Conservation (phyloP, 2,329 filamentous ascomycete genomes). For the Aspergillus spinulosporus region DNA sequence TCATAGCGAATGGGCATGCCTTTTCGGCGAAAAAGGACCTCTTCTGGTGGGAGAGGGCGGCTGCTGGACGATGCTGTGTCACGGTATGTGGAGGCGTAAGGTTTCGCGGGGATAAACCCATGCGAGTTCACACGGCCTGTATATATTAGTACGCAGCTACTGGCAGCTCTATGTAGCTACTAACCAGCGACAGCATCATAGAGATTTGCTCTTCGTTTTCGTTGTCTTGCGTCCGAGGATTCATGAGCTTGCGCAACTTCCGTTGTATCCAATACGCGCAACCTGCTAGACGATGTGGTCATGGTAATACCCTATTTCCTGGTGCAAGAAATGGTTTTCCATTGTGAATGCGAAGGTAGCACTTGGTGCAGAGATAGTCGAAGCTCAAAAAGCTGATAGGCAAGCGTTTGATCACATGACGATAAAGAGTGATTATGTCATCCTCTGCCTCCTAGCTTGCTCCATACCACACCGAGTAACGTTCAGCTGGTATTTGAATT, state of each 20-base stretch:
- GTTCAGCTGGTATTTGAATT: too few relatives aligned
- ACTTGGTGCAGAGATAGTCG: not conserved
- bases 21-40: constrained; percentile 56
- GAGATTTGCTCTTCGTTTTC: constrained; percentile 47
- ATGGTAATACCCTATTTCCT: not conserved
- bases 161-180: not conserved
- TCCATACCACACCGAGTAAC: too few relatives aligned
- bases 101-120: constrained; percentile 33
- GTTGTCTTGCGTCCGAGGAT: constrained; percentile 11
- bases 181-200: constrained; percentile 62
- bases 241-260: constrained; percentile 15
- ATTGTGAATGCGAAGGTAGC: not conserved
- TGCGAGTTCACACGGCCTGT: constrained; percentile 50
- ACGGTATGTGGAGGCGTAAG: constrained; percentile 32
- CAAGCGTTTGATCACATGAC: not conserved
- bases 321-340: not conserved
- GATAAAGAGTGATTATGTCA: too few relatives aligned
- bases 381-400: not conserved
- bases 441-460: too few relatives aligned
- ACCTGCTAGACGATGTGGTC: constrained; percentile 26
- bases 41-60: constrained; percentile 55
- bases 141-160: not conserved
- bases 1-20: constrained; percentile 53
- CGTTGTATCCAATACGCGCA: constrained; percentile 24
- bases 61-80: constrained; percentile 37